Conservation (phyloP, 345 rosid genomes). For the Populus nigra region DNA sequence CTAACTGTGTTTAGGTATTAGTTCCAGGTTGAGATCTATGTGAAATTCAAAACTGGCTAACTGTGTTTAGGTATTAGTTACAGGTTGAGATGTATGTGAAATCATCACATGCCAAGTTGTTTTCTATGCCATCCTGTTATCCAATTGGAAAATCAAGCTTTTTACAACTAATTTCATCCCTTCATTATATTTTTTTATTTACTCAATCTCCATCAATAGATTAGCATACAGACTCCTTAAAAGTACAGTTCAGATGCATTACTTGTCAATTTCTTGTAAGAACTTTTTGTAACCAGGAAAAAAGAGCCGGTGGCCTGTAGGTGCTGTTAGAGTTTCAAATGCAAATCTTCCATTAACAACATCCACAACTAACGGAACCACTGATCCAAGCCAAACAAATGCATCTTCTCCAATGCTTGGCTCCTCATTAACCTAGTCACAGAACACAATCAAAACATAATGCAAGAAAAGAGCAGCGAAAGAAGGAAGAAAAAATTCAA, state of each 20-base stretch:
- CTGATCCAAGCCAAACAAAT: constrained; percentile 70
- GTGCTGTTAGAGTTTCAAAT: constrained; percentile 76
- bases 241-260: constrained; percentile 16
- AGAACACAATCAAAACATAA: neutral
- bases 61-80: too few relatives aligned
- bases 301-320: constrained; percentile 64
- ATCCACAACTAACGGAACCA: constrained; percentile 69
- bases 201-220: neutral
- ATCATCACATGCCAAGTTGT: too few relatives aligned
- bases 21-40: too few relatives aligned
- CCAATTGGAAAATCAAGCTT: too few relatives aligned
- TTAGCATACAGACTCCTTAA: neutral
- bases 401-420: constrained; percentile 78
- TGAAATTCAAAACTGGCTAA: too few relatives aligned
- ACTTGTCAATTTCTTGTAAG: constrained; percentile 73
- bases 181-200: neutral
- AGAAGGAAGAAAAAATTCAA: too few relatives aligned
- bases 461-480: too few relatives aligned
- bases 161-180: neutral
- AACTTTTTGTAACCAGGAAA: constrained; percentile 79
- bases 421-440: constrained; percentile 65
- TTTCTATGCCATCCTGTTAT: too few relatives aligned
- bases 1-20: too few relatives aligned
- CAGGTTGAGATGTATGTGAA: too few relatives aligned
- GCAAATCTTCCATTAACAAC: constrained; percentile 69